Base-by-base conservation (phyloP, 2,329 filamentous ascomycete species). In the Aspergillus fumigatiaffinis region DNA sequence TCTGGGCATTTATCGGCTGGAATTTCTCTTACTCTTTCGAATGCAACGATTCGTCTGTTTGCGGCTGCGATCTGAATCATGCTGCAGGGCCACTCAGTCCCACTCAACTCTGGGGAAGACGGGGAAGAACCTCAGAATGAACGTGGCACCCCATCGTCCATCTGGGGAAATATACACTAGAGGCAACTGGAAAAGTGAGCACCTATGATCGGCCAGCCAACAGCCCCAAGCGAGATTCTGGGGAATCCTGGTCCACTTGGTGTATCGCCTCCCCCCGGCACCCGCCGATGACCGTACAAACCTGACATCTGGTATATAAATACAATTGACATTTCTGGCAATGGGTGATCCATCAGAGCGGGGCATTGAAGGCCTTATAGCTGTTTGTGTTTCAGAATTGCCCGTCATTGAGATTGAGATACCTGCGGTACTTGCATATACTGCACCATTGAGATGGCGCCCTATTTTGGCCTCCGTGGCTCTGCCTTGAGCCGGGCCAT, bases 401-500 rank as follows among this genome's bases (percentile, higher is more conserved):
- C 20, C 6, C 20, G 5, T 20, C 6, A 2, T 8, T 46, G 42
- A 23, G 3, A 38, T 46, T 8, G 42, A 35, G 12, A 35, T 17
- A 35, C 32, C 12, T 23, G 42, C 42, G 20, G 17, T 46, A 12
- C n/a, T 46, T 46, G 42, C 42, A 23, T 46, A 46, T 23, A 20
- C 21, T 8, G 20, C 42, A 7, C 42, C 9, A 6, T 23, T 46
- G 42, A 46, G 20, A 46, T 46, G 42, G 42, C 42, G 41, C 65
- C 57, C 2, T 68, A 65, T 44, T 59, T 68, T 50, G 66, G 67
- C 51, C 60, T 69, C n/a, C 58, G 65, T 3, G 66, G 66, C 38
- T 29, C 57, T 26, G 56, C 54, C 21, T 58, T 68, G 50, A 62
- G 60, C 42, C 56, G 59, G 7, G 65, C 66, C 32, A 63, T 63